Evolutionary conservation across 495 filamentous ascomycete species (phyloP), one percentile per base, ranked within the genome.

Genomic region (Hypomontagnella monticulosa): DNA sequence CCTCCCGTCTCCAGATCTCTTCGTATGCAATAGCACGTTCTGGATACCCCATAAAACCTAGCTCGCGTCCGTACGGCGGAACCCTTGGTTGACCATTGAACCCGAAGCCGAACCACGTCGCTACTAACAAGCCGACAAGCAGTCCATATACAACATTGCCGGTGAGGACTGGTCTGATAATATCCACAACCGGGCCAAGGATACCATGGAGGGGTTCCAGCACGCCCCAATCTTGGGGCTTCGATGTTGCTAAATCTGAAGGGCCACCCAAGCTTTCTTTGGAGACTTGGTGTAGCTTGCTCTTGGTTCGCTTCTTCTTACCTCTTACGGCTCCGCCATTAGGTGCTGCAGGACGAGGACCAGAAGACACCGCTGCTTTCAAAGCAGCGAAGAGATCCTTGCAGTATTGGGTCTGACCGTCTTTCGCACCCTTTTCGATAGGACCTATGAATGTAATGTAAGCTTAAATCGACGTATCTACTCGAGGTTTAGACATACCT

Each of bases 381-480:
- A 98, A 80, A 33, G 87, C 79, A 8, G 88, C 84, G 42, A 91
- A 81, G 1, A 98, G 75, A 52, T 93, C 89, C 69, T 87, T 91
- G 51, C 88, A 88, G 72, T 96, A 96, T 27, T 88, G 77, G 1
- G 80, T 82, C 74, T 99, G 95, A 23, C 95, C 95, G 52, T 97
- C 93, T 63, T 91, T 93, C 8, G 93, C 92, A 54, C 92, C 93
- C 74, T 96, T 97, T 75, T 99, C 95, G 70, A 99, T 99, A 18
- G 95, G 91, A 51, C 91, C 93, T 81, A 34, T n/a, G 20, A 4
- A 51, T 56, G 46, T 79, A 4, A 51, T 56, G 46, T 79, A 4
- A 57, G 46, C 16, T 59, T 50, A n/a, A 16, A 47, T 56, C 60
- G 48, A 60, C 57, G 59, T 48, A 46, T 27, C 36, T 55, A 43